phyloP scores from a whole-genome alignment of 1,284 basidiomycete species.

The Bjerkandera adusta region DNA sequence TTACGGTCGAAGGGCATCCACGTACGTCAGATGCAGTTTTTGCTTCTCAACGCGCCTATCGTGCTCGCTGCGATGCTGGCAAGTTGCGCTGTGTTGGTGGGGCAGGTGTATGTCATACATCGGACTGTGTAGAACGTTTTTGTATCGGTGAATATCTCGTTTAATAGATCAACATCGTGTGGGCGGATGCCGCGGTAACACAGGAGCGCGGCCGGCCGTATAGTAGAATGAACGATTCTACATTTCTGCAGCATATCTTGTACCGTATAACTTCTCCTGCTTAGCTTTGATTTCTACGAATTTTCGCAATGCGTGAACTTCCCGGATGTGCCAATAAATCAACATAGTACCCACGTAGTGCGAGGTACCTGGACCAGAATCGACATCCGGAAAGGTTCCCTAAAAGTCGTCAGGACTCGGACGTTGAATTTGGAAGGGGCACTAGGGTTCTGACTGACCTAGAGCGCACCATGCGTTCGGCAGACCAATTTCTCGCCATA shows the following conservation, averaged over 20 bases:
- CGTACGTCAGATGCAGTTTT: conserved; percentile 70
- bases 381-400: conserved; percentile 35
- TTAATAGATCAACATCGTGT: too few relatives aligned
- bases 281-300: conserved; percentile 24
- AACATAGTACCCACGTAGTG: conserved; percentile 32
- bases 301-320: neutral
- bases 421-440: neutral
- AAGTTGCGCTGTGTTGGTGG: conserved; percentile 28
- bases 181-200: too few relatives aligned
- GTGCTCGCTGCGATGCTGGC: conserved; percentile 27
- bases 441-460: conserved; percentile 15
- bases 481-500: conserved; percentile 27
- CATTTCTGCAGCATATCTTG: too few relatives aligned
- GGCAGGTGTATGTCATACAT: conserved; percentile 22
- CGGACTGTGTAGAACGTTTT: neutral
- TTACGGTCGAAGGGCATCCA: conserved; percentile 75
- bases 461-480: conserved; percentile 29
- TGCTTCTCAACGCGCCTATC: conserved; percentile 61
- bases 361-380: conserved; percentile 39
- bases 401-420: conserved; percentile 1
- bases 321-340: neutral
- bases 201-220: too few relatives aligned
- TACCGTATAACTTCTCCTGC: conserved; percentile 12
- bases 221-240: too few relatives aligned
- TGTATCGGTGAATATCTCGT: too few relatives aligned